Conservation (phyloP, 2,329 filamentous ascomycete species). For the Fusarium sublunatum region DNA sequence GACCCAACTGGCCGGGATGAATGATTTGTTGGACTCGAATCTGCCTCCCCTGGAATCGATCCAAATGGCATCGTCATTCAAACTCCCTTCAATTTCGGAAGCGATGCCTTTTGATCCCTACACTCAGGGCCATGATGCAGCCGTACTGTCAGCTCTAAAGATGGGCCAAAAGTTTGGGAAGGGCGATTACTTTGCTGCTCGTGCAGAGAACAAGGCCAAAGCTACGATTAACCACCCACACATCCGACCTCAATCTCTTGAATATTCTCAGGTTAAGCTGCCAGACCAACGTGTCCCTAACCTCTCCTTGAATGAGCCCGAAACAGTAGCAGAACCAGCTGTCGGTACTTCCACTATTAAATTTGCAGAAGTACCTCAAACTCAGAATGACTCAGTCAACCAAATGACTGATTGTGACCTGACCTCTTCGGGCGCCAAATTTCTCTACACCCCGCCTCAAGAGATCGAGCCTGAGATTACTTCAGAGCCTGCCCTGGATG, state of each 20-base stretch:
- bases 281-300: background rate
- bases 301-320: background rate
- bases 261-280: background rate
- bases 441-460: slow-evolving; percentile 45
- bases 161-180: slow-evolving; percentile 54
- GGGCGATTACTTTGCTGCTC: slow-evolving; percentile 54
- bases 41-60: slow-evolving; percentile 17
- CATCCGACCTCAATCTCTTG: background rate
- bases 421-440: slow-evolving; percentile 48
- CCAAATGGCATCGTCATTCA: slow-evolving; percentile 6
- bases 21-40: slow-evolving; percentile 10
- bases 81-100: slow-evolving; percentile 38
- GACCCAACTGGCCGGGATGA: background rate
- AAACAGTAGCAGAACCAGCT: background rate
- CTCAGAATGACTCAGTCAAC: background rate
- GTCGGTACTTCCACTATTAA: background rate
- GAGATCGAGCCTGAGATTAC: slow-evolving; percentile 19
- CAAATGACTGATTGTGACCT: slow-evolving; percentile 32
- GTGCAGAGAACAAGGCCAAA: slow-evolving; percentile 52
- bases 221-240: slow-evolving; percentile 12
- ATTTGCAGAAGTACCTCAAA: background rate
- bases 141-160: slow-evolving; percentile 38
- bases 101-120: slow-evolving; percentile 15
- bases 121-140: background rate
- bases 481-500: slow-evolving; percentile 35